Percentiles rank a stretch among this genome's conserved stretches.
phyloP scores from a whole-genome alignment of 495 filamentous ascomycete species.

The Niebla homalea region DNA sequence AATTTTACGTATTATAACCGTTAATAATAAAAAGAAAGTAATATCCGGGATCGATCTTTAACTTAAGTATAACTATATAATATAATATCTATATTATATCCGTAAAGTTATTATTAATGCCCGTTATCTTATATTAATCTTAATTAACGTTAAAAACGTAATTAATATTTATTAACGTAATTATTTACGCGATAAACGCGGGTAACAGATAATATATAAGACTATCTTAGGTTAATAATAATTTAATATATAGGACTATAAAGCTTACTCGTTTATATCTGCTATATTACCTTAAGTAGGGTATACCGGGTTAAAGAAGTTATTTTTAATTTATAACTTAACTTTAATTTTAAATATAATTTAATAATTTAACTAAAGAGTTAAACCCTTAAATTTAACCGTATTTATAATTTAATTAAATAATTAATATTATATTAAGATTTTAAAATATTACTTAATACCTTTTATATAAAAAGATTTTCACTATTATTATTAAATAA shows the following conservation, averaged over 20 bases:
- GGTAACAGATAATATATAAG: constrained; percentile 5
- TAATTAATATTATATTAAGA: no score
- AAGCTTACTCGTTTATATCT: no score
- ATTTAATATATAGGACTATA: constrained; percentile 5
- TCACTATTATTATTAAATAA: no score
- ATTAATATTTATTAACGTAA: not conserved
- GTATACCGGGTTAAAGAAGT: no score
- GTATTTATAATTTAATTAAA: no score
- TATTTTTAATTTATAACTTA: no score
- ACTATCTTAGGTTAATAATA: not conserved
- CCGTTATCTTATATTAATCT: not conserved
- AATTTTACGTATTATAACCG: not conserved
- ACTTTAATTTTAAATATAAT: no score
- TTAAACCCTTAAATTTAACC: no score
- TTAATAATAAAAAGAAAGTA: not conserved
- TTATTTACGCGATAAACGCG: constrained; percentile 6
- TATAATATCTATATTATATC: not conserved
- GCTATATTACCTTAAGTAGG: no score
- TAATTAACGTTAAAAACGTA: not conserved
- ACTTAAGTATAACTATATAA: not conserved
- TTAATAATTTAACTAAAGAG: no score
- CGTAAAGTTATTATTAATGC: not conserved
- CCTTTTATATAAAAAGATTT: no score
- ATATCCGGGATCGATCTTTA: not conserved
- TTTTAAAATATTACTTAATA: not conserved